Base-by-base conservation (phyloP, 1,284 basidiomycete genomes). In the Ganoderma leucocontextum region DNA sequence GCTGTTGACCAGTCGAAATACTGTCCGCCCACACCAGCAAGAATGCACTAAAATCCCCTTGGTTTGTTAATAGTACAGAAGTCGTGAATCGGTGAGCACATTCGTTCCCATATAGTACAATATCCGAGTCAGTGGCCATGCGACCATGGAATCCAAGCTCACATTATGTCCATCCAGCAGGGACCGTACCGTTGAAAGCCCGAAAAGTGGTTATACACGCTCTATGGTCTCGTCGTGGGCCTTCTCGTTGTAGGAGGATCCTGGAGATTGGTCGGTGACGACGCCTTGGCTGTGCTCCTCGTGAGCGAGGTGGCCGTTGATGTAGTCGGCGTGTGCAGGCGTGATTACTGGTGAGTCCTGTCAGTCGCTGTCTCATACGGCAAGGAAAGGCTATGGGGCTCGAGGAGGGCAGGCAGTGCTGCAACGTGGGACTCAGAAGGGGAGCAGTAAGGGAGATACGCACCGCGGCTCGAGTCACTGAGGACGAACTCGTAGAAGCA, bases 401-500 rank as follows among this genome's bases (percentile, higher is more conserved):
- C 29, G 29, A 29, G 42, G 19, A 36, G 61, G 44, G 19, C 0
- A 10, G n/a, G 7, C 19, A 22, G 29, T 29, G 29, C 29, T 29
- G 29, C 29, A 29, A 29, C 1, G 29, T 2, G 19, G 17, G 44
- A 22, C 3, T n/a, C 19, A 7, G n/a, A 22, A 19, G 22, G 33
- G 9, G 38, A 39, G 22, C 22, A 4, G 38, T 39, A 35, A 15
- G 7, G 25, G 38, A 1, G 36, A 49, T 44, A 72, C 77, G 64
- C 59, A 81, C 79, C 85, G 79, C 87, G 80, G 71, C 85, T 84
- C 4, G 86, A 87, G 73, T 90, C 88, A 4, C 79, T 78, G 17
- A 91, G 77, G 74, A 90, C 80, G 15, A 84, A 69, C 71, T 89
- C 87, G 69, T 91, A 90, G 38, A 89, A 65, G 52, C 81, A 66